Conservation (phyloP, 2,329 filamentous ascomycete species). For the Colletotrichum kahawae region DNA sequence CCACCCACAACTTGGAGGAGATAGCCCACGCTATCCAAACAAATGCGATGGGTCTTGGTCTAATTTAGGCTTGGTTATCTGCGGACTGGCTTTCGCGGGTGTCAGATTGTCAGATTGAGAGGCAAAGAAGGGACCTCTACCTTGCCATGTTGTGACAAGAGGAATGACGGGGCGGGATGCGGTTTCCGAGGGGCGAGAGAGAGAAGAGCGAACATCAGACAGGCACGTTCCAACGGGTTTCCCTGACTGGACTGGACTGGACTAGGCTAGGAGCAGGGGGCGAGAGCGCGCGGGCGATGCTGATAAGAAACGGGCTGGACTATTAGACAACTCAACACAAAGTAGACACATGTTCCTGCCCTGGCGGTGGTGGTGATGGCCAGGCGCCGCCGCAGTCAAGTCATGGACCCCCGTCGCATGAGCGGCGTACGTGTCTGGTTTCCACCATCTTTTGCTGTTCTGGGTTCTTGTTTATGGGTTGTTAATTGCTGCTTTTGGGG, state of each 20-base stretch:
- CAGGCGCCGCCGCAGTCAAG: neutral
- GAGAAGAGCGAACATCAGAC: constrained; percentile 2
- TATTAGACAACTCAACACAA: constrained; percentile 15
- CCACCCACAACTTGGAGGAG: accelerated
- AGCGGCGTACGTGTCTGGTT: neutral
- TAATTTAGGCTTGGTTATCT: neutral
- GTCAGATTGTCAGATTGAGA: neutral
- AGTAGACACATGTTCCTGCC: neutral
- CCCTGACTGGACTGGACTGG: neutral
- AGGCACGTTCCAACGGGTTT: constrained; percentile 6
- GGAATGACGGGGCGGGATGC: neutral
- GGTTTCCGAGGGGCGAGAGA: neutral
- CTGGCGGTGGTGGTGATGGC: neutral
- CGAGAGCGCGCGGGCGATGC: neutral
- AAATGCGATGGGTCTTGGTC: neutral
- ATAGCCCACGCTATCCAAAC: neutral
- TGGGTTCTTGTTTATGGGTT: neutral
- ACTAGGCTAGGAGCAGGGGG: neutral
- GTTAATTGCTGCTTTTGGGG: neutral
- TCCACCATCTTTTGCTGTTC: neutral
- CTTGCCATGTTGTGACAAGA: neutral
- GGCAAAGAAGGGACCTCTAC: neutral
- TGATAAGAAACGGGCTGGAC: constrained; percentile 12
- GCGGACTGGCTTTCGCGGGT: neutral
- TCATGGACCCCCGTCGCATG: neutral